Base-by-base conservation (phyloP, 768 basidiomycete species). In the Arthromyces matolae region DNA sequence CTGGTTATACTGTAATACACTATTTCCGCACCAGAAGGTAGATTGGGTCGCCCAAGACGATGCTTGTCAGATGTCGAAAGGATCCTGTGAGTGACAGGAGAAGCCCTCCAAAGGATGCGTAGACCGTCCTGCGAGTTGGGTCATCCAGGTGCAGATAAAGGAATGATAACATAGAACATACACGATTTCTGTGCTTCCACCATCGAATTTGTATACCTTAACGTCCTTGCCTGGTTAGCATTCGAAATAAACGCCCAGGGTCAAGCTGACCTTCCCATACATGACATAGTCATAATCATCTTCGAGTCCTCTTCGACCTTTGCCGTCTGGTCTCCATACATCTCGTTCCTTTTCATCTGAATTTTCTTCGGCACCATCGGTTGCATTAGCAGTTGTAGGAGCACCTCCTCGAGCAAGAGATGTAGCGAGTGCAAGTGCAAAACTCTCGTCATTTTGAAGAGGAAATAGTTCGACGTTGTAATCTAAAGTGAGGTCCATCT, bases 251-350 rank as follows among this genome's bases (percentile, higher is more conserved):
- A 27, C 9, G 16, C 8, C 41, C 18, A 7, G 8, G 34, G 28
- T 34, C 5, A 31, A 19, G 31, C 76, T 49, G 55, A 94, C 93
- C 83, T 94, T 98, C 25, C 95, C 95, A 64, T 91, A 93, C 93
- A 97, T 97, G 55, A 99, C 95, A 73, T 98, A 99, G 61, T 97
- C 94, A 60, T 93, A 99, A 55, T 98, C 93, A 49, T 93, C 88
- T 54, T 97, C 95, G 22, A 99, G 64, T 9, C 84, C 94, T 62
- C 79, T 76, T 55, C 75, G 78, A 12, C 80, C 90, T 67, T 84
- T 93, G 29, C 84, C 85, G 61, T 90, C 89, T 42, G 90, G 90
- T 60, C 90, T 71, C 90, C 90, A 93, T 14, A 86, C 79, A 61
- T 88, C 77, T 46, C 83, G 70, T 55, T 89, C 87, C 64, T 89